Percentiles rank a stretch among this genome's conserved stretches.
Conservation (phyloP, 768 basidiomycete species). For the Amanita molliuscula region DNA sequence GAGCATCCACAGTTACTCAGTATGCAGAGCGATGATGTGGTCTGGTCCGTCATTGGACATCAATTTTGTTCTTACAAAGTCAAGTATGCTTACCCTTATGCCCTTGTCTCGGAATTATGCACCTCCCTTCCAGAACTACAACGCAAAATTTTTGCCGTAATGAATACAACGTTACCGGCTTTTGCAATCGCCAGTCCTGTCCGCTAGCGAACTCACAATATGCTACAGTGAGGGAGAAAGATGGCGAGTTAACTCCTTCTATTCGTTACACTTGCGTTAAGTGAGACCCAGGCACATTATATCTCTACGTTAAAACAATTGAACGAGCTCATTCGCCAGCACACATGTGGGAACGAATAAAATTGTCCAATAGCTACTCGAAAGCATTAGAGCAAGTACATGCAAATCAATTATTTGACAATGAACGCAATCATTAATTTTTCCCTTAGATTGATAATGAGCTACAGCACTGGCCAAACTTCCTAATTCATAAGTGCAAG, state of each 20-base stretch:
- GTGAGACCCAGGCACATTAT: conserved; percentile 55
- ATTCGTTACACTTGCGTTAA: neutral
- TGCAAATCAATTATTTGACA: conserved; percentile 1
- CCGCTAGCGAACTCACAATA: conserved; percentile 97
- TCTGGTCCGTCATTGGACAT: conserved; percentile 91
- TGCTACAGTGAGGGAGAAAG: conserved; percentile 94
- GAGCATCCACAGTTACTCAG: neutral
- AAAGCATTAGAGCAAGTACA: conserved; percentile 90
- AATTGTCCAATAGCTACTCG: conserved; percentile 86
- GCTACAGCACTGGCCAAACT: conserved; percentile 97
- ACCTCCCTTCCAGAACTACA: conserved; percentile 48
- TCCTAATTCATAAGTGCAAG: conserved; percentile 97
- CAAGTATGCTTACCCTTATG: conserved; percentile 54
- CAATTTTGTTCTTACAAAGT: conserved; percentile 99
- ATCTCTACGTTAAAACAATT: conserved; percentile 95
- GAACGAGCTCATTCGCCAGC: conserved; percentile 95
- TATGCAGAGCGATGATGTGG: conserved; percentile 97
- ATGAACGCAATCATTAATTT: neutral
- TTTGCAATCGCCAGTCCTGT: conserved; percentile 92
- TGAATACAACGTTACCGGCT: conserved; percentile 95
- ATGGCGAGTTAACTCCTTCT: conserved; percentile 39
- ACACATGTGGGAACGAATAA: conserved; percentile 96
- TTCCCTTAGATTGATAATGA: conserved; percentile 78
- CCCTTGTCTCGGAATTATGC: neutral
- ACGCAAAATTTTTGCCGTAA: conserved; percentile 99